phyloP scores from a whole-genome alignment of 345 rosid genomes.

The Brassica carinata region DNA sequence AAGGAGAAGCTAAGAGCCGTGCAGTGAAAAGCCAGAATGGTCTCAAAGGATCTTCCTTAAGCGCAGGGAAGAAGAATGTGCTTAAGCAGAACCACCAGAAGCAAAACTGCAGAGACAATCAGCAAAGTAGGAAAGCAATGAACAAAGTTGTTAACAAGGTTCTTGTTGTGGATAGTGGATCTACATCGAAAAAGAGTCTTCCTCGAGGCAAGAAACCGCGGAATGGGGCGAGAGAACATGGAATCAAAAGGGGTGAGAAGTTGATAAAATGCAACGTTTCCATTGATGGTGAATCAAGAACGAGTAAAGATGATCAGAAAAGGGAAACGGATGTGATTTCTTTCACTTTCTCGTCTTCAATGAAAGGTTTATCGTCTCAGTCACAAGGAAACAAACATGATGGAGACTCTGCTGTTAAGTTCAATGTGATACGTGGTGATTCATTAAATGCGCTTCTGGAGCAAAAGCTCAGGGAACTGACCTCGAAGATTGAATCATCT shows the following conservation, averaged over 20 bases:
- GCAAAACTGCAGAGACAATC: conserved; percentile 66
- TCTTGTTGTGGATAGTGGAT: conserved; percentile 44
- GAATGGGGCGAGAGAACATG: conserved; percentile 42
- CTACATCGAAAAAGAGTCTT: conserved; percentile 49
- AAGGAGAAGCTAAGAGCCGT: conserved; percentile 56
- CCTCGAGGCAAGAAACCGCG: conserved; percentile 50
- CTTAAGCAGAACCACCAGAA: conserved; percentile 90
- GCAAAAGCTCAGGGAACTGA: conserved; percentile 79
- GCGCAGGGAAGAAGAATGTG: conserved; percentile 50
- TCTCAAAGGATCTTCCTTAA: conserved; percentile 54
- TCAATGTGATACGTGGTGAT: conserved; percentile 73
- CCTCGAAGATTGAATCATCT: conserved; percentile 58
- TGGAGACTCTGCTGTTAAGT: conserved; percentile 53
- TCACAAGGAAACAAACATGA: conserved; percentile 39
- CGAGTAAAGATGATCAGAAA: conserved; percentile 43
- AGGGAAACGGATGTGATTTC: conserved; percentile 76
- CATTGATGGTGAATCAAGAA: conserved; percentile 42
- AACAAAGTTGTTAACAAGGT: conserved; percentile 51
- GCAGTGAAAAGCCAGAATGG: conserved; percentile 62
- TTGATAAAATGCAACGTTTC: conserved; percentile 51
- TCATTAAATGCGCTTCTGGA: conserved; percentile 83
- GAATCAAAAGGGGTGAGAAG: conserved; percentile 44
- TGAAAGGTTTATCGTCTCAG: conserved; percentile 46
- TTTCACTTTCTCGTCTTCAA: conserved; percentile 85
- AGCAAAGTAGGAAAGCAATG: conserved; percentile 45